These are phyloP conservation scores for Candida orba DNA, from an alignment of 805 yeast species.

Conservation along the genomic window DNA sequence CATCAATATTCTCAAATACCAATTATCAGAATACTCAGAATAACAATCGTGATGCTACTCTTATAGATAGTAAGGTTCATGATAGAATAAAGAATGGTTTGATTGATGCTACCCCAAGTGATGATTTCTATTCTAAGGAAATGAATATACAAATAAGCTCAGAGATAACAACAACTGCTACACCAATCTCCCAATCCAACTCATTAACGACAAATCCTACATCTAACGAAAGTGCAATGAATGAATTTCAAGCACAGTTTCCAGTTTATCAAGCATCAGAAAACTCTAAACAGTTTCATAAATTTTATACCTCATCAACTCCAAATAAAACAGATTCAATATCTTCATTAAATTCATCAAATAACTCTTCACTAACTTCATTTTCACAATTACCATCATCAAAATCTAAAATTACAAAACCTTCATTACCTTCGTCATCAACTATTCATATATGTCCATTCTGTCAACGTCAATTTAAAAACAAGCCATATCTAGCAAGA, in stretches of 20 bases:
- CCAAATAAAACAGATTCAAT: too few relatives aligned
- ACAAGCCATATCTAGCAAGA: slow-evolving; percentile 75
- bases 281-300: slow-evolving; percentile 14
- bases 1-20: slow-evolving; percentile 11
- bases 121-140: slow-evolving; percentile 18
- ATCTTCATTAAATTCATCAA: not conserved
- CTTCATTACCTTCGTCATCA: slow-evolving; percentile 9
- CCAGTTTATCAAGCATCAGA: not conserved
- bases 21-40: not conserved
- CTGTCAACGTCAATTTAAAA: slow-evolving; percentile 64
- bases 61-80: not conserved
- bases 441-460: slow-evolving; percentile 42
- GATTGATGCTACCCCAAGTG: not conserved
- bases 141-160: slow-evolving; percentile 13
- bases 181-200: not conserved
- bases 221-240: not conserved
- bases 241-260: slow-evolving; percentile 4
- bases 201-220: not conserved
- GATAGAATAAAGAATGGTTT: not conserved
- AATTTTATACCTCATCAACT: slow-evolving; percentile 14
- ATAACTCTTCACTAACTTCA: slow-evolving; percentile 6
- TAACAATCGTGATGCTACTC: too few relatives aligned
- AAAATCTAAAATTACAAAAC: slow-evolving; percentile 4
- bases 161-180: slow-evolving; percentile 7
- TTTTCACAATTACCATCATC: not conserved